Percentiles rank a stretch among this genome's conserved stretches.
phyloP scores from a whole-genome alignment of 2,329 filamentous ascomycete genomes.

The Pyrenochaeta sp. region DNA sequence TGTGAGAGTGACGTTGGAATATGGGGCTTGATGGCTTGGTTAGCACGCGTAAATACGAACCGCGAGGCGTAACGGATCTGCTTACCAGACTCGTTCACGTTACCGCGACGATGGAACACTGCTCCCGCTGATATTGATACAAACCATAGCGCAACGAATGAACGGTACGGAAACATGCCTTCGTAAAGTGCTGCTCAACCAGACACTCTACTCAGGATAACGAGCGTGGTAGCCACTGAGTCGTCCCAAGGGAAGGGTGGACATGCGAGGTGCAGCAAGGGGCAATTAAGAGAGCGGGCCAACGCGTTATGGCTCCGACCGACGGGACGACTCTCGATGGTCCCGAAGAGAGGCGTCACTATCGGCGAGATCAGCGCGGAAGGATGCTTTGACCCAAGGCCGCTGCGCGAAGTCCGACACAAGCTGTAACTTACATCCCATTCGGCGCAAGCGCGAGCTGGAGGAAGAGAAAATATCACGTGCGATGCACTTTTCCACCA shows the following conservation, averaged over 20 bases:
- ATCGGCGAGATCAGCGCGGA: constrained; percentile 21
- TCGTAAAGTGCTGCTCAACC: constrained; percentile 25
- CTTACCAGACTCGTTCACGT: constrained; percentile 34
- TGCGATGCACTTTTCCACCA: constrained; percentile 9
- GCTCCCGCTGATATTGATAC: constrained; percentile 24
- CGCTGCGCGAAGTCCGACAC: constrained; percentile 20
- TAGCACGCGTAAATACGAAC: constrained; percentile 37
- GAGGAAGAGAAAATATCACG: constrained; percentile 3
- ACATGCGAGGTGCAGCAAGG: constrained; percentile 22
- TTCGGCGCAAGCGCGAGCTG: constrained; percentile 8
- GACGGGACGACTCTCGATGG: constrained; percentile 19
- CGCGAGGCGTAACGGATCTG: constrained; percentile 16
- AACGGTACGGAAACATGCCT: constrained; percentile 24
- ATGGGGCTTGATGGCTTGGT: constrained; percentile 39
- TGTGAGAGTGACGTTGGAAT: constrained; percentile 37
- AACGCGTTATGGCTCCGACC: constrained; percentile 21
- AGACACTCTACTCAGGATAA: constrained; percentile 31
- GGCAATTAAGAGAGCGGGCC: constrained; percentile 34
- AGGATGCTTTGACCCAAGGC: constrained; percentile 17
- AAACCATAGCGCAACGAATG: constrained; percentile 24
- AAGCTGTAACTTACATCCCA: constrained; percentile 8
- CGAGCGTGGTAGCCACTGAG: constrained; percentile 25
- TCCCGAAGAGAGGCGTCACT: constrained; percentile 14
- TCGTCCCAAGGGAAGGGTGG: constrained; percentile 23
- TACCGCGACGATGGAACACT: constrained; percentile 31